These are phyloP conservation scores for Zasmidium citrigriseum DNA, from an alignment of 2,329 filamentous ascomycete species.

Conservation along the genomic window DNA sequence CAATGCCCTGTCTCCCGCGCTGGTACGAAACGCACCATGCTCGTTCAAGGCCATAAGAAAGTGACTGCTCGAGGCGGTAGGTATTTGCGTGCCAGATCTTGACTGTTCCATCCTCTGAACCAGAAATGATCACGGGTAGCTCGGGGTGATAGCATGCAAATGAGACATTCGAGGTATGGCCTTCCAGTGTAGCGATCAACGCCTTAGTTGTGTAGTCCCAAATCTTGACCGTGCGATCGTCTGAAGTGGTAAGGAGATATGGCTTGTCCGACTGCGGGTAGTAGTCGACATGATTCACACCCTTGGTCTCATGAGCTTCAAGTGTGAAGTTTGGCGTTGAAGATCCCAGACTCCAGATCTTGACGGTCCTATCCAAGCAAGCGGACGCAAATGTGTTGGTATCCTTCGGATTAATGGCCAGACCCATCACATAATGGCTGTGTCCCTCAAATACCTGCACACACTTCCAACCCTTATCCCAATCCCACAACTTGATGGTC, in stretches of 20 bases:
- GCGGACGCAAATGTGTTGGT: conserved; percentile 68
- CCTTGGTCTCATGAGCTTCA: conserved; percentile 95
- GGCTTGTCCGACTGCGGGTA: conserved; percentile 69
- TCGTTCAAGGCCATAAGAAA: conserved; percentile 93
- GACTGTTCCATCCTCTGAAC: conserved; percentile 94
- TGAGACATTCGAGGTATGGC: conserved; percentile 96
- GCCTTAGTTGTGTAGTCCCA: conserved; percentile 99
- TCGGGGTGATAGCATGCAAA: conserved; percentile 98
- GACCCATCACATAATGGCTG: conserved; percentile 93
- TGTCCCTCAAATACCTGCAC: conserved; percentile 97
- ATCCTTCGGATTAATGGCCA: conserved; percentile 97
- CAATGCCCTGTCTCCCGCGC: conserved; percentile 88
- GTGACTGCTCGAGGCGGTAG: conserved; percentile 90
- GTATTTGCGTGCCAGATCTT: conserved; percentile 99
- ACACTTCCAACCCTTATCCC: conserved; percentile 98
- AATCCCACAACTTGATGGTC: conserved; percentile 99
- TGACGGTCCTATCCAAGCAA: conserved; percentile 93
- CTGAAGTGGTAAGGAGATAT: conserved; percentile 93
- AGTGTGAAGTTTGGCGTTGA: conserved; percentile 94
- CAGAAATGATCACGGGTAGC: conserved; percentile 93
- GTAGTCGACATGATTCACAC: conserved; percentile 96
- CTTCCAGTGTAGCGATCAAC: conserved; percentile 92
- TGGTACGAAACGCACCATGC: conserved; percentile 98
- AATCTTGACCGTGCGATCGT: conserved; percentile 94
- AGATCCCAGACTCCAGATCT: conserved; percentile 95